Evolutionary conservation across 257 asterid genomes (phyloP), one percentile per base, ranked within the genome.

Genomic region (Echium plantagineum): DNA sequence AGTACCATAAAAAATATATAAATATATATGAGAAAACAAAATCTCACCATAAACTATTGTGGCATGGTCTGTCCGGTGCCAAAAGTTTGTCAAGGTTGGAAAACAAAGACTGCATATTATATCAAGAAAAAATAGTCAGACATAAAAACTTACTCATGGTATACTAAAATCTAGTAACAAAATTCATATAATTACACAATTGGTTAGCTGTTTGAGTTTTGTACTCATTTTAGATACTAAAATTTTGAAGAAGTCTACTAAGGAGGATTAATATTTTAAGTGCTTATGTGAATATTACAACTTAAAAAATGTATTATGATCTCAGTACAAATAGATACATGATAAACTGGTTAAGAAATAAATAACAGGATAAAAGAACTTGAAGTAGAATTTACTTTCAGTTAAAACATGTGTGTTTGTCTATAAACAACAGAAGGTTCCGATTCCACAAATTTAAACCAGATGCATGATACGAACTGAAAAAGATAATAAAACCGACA

Each of bases 51-150:
- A 87, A 85, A 80, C 96, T 85, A 69, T 65, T 69, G 74, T 90
- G 94, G 63, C 96, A 90, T 60, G 97, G 97, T 68, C 85, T 77
- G 73, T 90, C 85, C 0, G 97, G 95, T 48, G 87, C 95, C 77
- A 87, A 67, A 73, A 66, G 81, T 69, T 77, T 90, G 70, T 90
- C 97, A 20, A 90, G 83, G 79, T 82, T 83, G 71, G 85, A 81
- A 73, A 83, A 81, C 38, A 90, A 71, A 55, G 89, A 77, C 97
- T 90, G 90, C 82, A 78, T 63, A 64, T 56, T 5, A 30, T 71
- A 18, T 16, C 21, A n/a, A 10, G 26, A 12, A n/a, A 57, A 21
- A 46, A 28, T 26, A 51, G 42, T 54, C 47, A 26, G 21, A 32
- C 17, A 57, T 20, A 5, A 21, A 6, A 5, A 28, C 21, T 22